Conservation (phyloP, 345 rosid species). For the Orychophragmus violaceus region DNA sequence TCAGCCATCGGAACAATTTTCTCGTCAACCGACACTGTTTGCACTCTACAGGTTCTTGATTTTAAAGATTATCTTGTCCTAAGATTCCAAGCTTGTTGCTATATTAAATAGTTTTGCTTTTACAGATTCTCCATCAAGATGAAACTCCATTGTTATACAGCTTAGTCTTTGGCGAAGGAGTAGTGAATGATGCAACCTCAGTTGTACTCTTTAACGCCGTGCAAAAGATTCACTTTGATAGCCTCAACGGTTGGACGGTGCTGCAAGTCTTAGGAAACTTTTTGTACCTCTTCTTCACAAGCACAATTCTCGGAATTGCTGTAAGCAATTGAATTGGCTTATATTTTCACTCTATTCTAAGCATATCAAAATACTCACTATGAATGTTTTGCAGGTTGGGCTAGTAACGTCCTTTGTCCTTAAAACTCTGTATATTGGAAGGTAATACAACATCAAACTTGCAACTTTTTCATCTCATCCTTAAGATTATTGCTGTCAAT, state of each 20-base stretch:
- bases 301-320: conserved; percentile 64
- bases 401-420: conserved; percentile 66
- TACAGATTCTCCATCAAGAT: conserved; percentile 82
- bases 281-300: conserved; percentile 58
- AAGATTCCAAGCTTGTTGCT: background rate
- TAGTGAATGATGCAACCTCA: conserved; percentile 89
- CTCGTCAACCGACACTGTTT: conserved; percentile 93
- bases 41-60: conserved; percentile 76
- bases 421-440: conserved; percentile 61
- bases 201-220: conserved; percentile 77
- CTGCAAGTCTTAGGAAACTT: conserved; percentile 52
- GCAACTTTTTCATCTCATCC: background rate
- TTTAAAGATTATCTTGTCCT: background rate
- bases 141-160: conserved; percentile 83
- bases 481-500: background rate
- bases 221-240: conserved; percentile 61
- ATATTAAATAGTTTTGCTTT: no score
- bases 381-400: conserved; percentile 49
- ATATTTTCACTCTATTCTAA: background rate
- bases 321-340: conserved; percentile 36
- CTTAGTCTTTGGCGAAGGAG: conserved; percentile 93
- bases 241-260: conserved; percentile 37
- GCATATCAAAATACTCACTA: background rate
- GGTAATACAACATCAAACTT: conserved; percentile 31
- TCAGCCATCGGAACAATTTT: conserved; percentile 87